Conservation (phyloP, 192 early-diverging fungal genomes). For the Backusella australiensis region DNA sequence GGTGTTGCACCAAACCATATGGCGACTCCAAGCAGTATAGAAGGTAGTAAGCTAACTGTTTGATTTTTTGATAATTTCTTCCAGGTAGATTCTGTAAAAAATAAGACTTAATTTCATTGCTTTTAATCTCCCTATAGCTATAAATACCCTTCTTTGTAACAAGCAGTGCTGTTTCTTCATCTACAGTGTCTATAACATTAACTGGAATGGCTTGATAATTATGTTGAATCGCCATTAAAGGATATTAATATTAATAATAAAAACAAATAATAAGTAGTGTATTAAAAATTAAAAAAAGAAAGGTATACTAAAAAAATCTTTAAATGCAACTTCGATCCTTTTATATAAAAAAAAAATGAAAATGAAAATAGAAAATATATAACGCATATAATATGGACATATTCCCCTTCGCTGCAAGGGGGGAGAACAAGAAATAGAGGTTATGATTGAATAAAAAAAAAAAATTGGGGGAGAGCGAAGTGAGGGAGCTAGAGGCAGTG, state of each 20-base stretch:
- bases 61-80: constrained; percentile 7
- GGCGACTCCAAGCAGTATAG: constrained; percentile 11
- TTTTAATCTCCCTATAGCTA: not conserved
- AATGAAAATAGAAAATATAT: not conserved
- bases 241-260: not conserved
- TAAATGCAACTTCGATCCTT: not conserved
- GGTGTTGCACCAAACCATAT: constrained; percentile 30
- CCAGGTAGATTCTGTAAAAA: constrained; percentile 5
- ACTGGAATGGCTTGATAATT: constrained; percentile 4
- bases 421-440: not conserved
- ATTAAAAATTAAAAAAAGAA: not conserved
- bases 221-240: not conserved
- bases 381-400: not conserved
- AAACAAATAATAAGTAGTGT: not conserved
- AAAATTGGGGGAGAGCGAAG: not conserved
- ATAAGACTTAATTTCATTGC: not conserved
- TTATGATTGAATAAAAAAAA: not conserved
- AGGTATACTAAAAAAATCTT: not conserved
- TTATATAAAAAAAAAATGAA: not conserved
- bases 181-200: not conserved
- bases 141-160: not conserved
- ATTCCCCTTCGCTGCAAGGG: constrained; percentile 3
- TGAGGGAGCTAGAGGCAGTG: not conserved
- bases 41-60: constrained; percentile 16
- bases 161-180: not conserved